Evolutionary conservation across 805 yeast genomes (phyloP), one percentile per base, ranked within the genome.

Genomic region (Danielia oregonensis): DNA sequence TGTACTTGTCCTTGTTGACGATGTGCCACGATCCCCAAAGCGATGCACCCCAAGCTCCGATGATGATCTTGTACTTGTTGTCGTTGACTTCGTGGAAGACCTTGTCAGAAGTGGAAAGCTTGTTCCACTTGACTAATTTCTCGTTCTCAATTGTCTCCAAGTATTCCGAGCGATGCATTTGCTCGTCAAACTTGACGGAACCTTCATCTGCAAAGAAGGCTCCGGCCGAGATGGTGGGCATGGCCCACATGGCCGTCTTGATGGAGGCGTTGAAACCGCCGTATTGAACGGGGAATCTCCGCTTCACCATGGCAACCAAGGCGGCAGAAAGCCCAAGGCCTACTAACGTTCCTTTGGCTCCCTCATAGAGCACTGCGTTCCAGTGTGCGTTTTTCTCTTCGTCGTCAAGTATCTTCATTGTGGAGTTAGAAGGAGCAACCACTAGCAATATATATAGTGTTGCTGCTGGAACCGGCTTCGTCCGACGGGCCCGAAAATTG

Each of bases 1-100:
- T 74, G 55, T 79, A 65, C 44, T 78, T 80, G 57, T 86, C 95
- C 48, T 72, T 75, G 63, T 84, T 79, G 33, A 84, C 86, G 29
- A 65, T 51, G 30, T 62, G 74, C 86, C 91, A 86, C 4, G 94
- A 82, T 1, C 88, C 95, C 46, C 72, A 84, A 66, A 85, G 61
- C 3, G 91, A 80, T 15, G 78, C 83, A 4, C 86, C 88, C 95
- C 95, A 85, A 6, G 82, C 72, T 36, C 76, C 79, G 14, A 80
- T 74, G 45, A 85, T 78, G 44, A 82, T 70, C 54, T 73, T 72
- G 58, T 83, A 84, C 55, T 80, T 82, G 63, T 79, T 66, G 36
- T 65, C 72, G 27, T 72, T 62, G 19, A 75, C 58, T 26, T 66
- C 54, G 36, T 75, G 75, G 29, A 78, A 59, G 3, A 64, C 21